Evolutionary conservation across 2,329 filamentous ascomycete species (phyloP), one percentile per base, ranked within the genome.

Genomic region (Diaporthe nobilis): DNA sequence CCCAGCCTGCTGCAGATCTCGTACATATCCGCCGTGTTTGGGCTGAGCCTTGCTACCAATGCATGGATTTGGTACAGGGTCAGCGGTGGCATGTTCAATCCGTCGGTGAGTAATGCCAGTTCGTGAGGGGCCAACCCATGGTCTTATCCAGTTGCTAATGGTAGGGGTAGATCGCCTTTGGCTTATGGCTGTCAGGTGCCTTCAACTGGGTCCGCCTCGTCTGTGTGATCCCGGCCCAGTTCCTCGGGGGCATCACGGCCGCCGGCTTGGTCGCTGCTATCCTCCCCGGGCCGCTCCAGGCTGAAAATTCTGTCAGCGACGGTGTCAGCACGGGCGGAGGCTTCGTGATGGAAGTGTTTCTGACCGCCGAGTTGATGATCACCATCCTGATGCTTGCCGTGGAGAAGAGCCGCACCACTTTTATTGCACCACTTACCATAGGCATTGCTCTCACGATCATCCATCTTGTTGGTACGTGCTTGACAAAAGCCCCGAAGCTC

Each of bases 391-490:
- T 91, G 89, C 83, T 91, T 57, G 90, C 89, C 0, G 87, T 87
- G 10, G 89, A 91, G 77, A 92, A 92, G 80, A 90, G 92, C 81
- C 89, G 89, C 77, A 88, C 88, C 0, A 92, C 90, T 0, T 92
- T 87, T 17, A 51, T 75, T 25, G 73, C 67, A 3, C 73, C 73
- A 4, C n/a, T 72, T 20, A 68, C 28, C 9, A 75, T 75, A 34
- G 74, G 74, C 3, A 37, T 57, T 1, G 25, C 28, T 44, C 57
- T 42, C 47, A 51, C 67, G 15, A 37, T 67, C 31, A 68, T 74
- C 34, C 72, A 74, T n/a, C 72, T 74, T 28, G 72, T 60, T 6
- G 70, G 70, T 72, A 72, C 2, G 70, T 68, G 5, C 3, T 51
- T 9, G 8, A 3, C 1, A 15, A 17, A 10, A 17, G 44, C 12